Conservation (phyloP, 2,329 filamentous ascomycete genomes). For the Knoxdaviesia capensis region DNA sequence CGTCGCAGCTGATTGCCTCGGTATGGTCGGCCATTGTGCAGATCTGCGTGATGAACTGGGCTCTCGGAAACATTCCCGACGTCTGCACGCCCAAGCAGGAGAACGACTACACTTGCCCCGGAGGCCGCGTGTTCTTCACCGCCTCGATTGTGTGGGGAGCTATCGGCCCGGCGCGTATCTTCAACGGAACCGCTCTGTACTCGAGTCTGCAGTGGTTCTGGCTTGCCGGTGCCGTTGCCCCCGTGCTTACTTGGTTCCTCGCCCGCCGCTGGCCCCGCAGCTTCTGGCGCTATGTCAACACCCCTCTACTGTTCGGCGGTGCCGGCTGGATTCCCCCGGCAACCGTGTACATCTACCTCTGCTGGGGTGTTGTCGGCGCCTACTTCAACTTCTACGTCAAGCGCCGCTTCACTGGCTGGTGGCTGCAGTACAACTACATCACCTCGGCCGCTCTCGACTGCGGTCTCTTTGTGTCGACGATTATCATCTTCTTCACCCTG, state of each 20-base stretch:
- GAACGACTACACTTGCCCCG: conserved; percentile 35
- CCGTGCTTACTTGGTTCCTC: conserved; percentile 41
- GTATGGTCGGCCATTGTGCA: conserved; percentile 42
- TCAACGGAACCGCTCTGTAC: conserved; percentile 42
- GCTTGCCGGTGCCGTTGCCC: conserved; percentile 42
- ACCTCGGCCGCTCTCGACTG: conserved; percentile 51
- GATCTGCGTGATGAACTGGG: conserved; percentile 46
- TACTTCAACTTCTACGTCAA: conserved; percentile 50
- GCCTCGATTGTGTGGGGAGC: conserved; percentile 54
- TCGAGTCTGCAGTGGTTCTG: conserved; percentile 48
- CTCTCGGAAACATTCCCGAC: conserved; percentile 36
- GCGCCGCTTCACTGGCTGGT: conserved; percentile 48
- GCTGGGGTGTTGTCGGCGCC: conserved; percentile 47
- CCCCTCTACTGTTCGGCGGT: conserved; percentile 48
- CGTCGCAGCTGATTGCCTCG: conserved; percentile 36
- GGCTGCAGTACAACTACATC: conserved; percentile 62
- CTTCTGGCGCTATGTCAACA: conserved; percentile 43
- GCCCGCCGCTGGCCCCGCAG: conserved; percentile 41
- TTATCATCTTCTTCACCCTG: conserved; percentile 51
- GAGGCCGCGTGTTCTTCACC: conserved; percentile 40
- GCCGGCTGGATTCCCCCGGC: conserved; percentile 45
- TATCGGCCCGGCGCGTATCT: conserved; percentile 52
- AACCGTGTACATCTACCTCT: conserved; percentile 49
- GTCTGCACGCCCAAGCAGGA: conserved; percentile 35
- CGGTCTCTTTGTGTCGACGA: conserved; percentile 43